A percentile compares a stretch with the other conserved stretches of the same genome.
phyloP scores from a whole-genome alignment of 1,139 yeast species.

The Lodderomyces theae region DNA sequence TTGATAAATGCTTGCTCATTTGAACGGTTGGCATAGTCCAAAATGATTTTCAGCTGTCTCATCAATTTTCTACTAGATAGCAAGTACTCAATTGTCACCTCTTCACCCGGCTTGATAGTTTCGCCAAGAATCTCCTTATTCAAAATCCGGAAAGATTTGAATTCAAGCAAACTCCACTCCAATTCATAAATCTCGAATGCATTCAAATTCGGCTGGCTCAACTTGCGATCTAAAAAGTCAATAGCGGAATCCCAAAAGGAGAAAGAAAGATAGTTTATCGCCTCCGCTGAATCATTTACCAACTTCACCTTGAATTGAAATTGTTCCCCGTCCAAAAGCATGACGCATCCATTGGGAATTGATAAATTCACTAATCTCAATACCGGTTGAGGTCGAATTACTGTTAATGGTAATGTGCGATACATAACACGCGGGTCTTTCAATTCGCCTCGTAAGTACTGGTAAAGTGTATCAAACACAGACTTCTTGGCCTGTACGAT shows the following conservation, averaged over 20 bases:
- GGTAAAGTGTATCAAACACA: background rate
- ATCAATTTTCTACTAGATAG: conserved; percentile 73
- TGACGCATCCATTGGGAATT: conserved; percentile 63
- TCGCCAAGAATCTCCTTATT: conserved; percentile 38
- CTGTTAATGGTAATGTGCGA: conserved; percentile 28
- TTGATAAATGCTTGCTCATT: conserved; percentile 45
- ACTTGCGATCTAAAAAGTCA: conserved; percentile 50
- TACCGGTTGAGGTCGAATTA: conserved; percentile 66
- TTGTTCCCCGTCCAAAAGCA: conserved; percentile 80
- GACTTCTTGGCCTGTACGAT: background rate
- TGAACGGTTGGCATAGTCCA: conserved; percentile 61
- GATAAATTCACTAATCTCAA: conserved; percentile 53
- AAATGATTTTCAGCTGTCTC: conserved; percentile 58
- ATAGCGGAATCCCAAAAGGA: conserved; percentile 74
- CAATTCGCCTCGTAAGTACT: background rate
- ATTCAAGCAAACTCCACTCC: conserved; percentile 62
- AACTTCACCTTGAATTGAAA: conserved; percentile 49
- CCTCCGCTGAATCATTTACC: conserved; percentile 55
- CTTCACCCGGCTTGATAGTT: conserved; percentile 30
- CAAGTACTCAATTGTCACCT: conserved; percentile 51
- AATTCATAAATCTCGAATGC: conserved; percentile 70
- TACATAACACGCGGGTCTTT: background rate
- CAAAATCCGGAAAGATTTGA: conserved; percentile 53
- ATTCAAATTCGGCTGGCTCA: conserved; percentile 32
- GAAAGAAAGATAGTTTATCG: conserved; percentile 57